These are phyloP conservation scores for Tranzscheliella williamsii DNA, from an alignment of 1,284 basidiomycete genomes.

Conservation along the genomic window DNA sequence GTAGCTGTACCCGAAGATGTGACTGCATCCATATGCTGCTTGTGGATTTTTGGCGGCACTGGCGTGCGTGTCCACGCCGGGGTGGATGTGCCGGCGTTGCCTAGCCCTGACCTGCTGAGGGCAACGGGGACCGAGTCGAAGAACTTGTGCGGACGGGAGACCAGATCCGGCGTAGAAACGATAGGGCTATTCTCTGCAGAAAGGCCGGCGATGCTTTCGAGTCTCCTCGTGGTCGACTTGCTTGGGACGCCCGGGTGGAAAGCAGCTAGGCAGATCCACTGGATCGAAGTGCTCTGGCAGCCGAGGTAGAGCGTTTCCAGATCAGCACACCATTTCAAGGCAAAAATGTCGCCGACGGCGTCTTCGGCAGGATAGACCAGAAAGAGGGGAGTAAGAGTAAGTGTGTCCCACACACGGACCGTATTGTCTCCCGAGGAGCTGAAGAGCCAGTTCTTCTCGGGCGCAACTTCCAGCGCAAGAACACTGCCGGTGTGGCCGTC, in stretches of 20 bases:
- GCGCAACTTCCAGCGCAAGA: slow-evolving; percentile 76
- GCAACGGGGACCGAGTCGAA: slow-evolving; percentile 61
- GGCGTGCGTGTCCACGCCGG: slow-evolving; percentile 8
- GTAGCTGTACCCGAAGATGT: too few species aligned
- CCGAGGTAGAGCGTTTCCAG: slow-evolving; percentile 80
- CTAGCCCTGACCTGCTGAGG: slow-evolving; percentile 28
- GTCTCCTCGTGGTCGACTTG: too few species aligned
- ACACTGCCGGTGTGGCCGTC: slow-evolving; percentile 82
- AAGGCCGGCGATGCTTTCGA: background rate
- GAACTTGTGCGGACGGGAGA: slow-evolving; percentile 53
- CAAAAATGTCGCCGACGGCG: slow-evolving; percentile 84
- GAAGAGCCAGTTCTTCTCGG: slow-evolving; percentile 63
- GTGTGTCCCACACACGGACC: slow-evolving; percentile 79
- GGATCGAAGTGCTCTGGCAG: slow-evolving; percentile 73
- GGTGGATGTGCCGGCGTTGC: slow-evolving; percentile 17
- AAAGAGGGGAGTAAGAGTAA: slow-evolving; percentile 72
- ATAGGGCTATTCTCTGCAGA: slow-evolving; percentile 33
- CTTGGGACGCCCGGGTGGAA: too few species aligned
- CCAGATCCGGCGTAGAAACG: slow-evolving; percentile 26
- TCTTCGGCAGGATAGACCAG: slow-evolving; percentile 82
- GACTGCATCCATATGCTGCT: too few species aligned
- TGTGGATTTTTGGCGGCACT: background rate
- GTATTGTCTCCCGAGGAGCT: slow-evolving; percentile 52
- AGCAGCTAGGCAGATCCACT: slow-evolving; percentile 40
- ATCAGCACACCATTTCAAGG: slow-evolving; percentile 73